Base-by-base conservation (phyloP, 2,329 filamentous ascomycete genomes). In the Xylariaceae sp. region DNA sequence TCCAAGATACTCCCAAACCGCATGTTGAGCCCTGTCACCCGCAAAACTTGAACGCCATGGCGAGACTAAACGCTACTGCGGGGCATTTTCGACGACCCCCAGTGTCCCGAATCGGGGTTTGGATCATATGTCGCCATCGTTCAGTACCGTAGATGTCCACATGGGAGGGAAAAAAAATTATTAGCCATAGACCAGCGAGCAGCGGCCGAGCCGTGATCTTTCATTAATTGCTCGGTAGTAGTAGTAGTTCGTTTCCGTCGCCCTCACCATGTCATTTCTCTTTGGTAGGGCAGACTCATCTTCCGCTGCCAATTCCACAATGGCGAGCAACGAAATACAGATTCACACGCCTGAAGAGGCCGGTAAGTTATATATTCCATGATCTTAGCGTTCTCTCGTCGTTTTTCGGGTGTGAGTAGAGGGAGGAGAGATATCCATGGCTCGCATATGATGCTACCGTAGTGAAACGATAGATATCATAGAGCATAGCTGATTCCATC, bases 311-410 rank as follows among this genome's bases (percentile, higher is more conserved):
- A 62, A 63, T 21, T 66, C 67, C 62, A 62, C 65, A 59, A 69
- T 75, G 67, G 68, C 72, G 63, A 65, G 70, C 55, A 68, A 67
- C 56, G 66, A 66, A 54, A 66, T 71, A 49, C 72, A 76, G 72
- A 80, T 87, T 71, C 79, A 79, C 70, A 85, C 83, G 75, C 81
- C 84, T 71, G 82, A 85, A 77, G 84, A 87, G 79, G 85, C 85
- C 65, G 84, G 85, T 87, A 80, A 65, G 68, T 69, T 14, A 33
- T 37, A 43, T 28, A 28, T 21, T 19, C 26, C 14, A 34, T 37
- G 28, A 17, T 23, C 34, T 26, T 29, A 39, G 14, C 41, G 11
- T 54, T 31, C 37, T 23, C 3, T 24, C 33, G 26, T 45, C 46
- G 46, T 37, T 9, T 7, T 6, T n/a, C 33, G 33, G n/a, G 24